Evolutionary conservation across 2,329 filamentous ascomycete species (phyloP).

Genomic region (Pseudogymnoascus sp.): DNA sequence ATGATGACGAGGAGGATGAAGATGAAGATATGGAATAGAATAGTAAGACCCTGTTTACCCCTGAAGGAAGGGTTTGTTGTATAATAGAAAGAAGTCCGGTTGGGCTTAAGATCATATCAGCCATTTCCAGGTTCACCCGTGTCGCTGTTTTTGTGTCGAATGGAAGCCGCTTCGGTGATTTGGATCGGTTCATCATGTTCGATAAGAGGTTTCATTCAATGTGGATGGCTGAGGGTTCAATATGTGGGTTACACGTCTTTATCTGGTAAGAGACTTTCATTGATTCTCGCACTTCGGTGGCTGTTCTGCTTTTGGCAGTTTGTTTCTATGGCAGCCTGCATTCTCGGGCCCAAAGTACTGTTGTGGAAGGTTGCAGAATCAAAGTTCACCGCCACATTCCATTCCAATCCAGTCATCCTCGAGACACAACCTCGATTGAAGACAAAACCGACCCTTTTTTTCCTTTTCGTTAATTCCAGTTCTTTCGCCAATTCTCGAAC

Average conservation of each 20-base stretch:
- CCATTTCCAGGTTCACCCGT: conserved; percentile 6
- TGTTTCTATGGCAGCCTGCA: not conserved
- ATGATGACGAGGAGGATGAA: conserved; percentile 82
- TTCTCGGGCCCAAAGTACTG: conserved; percentile 1
- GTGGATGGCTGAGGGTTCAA: not conserved
- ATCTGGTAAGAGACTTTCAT: not conserved
- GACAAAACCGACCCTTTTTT: not conserved
- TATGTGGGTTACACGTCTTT: not conserved
- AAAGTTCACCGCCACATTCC: conserved; percentile 1
- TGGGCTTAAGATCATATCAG: not conserved
- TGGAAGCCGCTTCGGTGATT: not conserved
- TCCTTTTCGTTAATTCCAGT: not conserved
- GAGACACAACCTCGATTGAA: conserved; percentile 6
- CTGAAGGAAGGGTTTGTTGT: conserved; percentile 7
- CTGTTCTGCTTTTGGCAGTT: not conserved
- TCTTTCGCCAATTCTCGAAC: not conserved
- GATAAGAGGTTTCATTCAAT: not conserved
- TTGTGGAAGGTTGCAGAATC: conserved; percentile 8
- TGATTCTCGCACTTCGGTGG: not conserved
- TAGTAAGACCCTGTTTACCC: conserved; percentile 10
- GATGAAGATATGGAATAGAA: conserved; percentile 45
- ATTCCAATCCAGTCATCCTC: not conserved
- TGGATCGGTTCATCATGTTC: not conserved
- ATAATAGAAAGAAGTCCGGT: conserved; percentile 3
- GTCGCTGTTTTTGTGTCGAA: not conserved